phyloP scores from a whole-genome alignment of 768 basidiomycete genomes.

The Termitomyces sp. region DNA sequence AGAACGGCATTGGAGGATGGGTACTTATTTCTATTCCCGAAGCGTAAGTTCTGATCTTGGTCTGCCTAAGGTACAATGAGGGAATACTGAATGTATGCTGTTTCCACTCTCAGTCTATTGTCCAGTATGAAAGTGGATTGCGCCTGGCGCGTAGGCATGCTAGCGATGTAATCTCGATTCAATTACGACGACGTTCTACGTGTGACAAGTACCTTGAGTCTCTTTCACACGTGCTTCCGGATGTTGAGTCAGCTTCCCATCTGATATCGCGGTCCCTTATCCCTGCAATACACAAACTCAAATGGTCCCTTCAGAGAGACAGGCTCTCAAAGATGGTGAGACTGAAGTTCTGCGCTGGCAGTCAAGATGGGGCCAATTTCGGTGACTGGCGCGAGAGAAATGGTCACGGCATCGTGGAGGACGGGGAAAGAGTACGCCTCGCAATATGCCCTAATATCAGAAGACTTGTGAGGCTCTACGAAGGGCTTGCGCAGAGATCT shows the following conservation, averaged over 20 bases:
- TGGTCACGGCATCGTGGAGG: conserved; percentile 44
- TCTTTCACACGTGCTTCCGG: conserved; percentile 54
- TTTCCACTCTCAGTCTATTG: conserved; percentile 42
- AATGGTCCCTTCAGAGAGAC: conserved; percentile 67
- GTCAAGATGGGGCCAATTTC: conserved; percentile 28
- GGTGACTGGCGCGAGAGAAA: conserved; percentile 53
- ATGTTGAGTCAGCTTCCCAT: conserved; percentile 53
- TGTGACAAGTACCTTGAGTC: conserved; percentile 31
- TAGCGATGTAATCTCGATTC: conserved; percentile 42
- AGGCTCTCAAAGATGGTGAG: conserved; percentile 53
- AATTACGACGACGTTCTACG: conserved; percentile 43
- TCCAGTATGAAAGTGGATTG: conserved; percentile 58
- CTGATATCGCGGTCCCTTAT: conserved; percentile 55
- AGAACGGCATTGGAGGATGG: conserved; percentile 60
- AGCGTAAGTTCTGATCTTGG: conserved; percentile 34
- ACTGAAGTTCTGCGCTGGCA: conserved; percentile 26
- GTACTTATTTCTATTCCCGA: conserved; percentile 58
- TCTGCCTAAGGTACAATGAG: background rate
- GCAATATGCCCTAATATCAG: conserved; percentile 63
- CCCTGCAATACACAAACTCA: conserved; percentile 59
- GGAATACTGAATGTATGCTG: conserved; percentile 3
- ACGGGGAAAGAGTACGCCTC: conserved; percentile 60
- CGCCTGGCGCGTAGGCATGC: conserved; percentile 50
- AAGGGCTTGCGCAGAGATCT: conserved; percentile 24
- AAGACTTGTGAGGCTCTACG: conserved; percentile 56